Evolutionary conservation across 1,284 basidiomycete genomes (phyloP).

Genomic region (Austroboletus niveus): DNA sequence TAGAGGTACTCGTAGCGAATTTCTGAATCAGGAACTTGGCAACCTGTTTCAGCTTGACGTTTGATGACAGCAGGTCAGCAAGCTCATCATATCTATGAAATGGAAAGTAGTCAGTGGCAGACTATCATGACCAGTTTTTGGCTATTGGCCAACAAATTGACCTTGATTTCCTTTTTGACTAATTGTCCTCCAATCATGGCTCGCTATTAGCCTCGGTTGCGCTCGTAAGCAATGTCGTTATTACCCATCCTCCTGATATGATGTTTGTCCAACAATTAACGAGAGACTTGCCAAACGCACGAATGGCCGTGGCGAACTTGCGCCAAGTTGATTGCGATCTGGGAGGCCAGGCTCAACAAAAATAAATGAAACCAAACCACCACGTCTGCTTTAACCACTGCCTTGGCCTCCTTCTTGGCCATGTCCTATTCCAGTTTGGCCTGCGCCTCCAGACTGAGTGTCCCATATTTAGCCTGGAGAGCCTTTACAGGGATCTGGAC

Average conservation of each 20-base stretch:
- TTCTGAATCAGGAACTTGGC: constrained; percentile 89
- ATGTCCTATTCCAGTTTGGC: constrained; percentile 84
- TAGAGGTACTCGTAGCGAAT: constrained; percentile 90
- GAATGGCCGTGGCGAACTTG: constrained; percentile 85
- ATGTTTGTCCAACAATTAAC: neutral
- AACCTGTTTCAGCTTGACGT: constrained; percentile 88
- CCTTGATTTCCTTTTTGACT: too few relatives aligned
- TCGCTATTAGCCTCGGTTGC: too few relatives aligned
- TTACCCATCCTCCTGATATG: too few relatives aligned
- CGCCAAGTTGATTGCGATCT: constrained; percentile 88
- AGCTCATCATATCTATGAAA: too few relatives aligned
- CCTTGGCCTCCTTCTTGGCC: constrained; percentile 83
- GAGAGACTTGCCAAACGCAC: constrained; percentile 65
- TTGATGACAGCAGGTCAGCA: constrained; percentile 26
- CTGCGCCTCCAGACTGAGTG: constrained; percentile 83
- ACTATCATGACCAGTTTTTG: too few relatives aligned
- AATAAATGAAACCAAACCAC: constrained; percentile 36
- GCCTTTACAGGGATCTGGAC: constrained; percentile 51
- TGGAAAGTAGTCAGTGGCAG: too few relatives aligned
- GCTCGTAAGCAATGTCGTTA: too few relatives aligned
- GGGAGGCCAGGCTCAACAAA: constrained; percentile 44
- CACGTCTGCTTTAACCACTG: constrained; percentile 60
- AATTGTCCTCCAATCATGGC: too few relatives aligned
- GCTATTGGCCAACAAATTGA: too few relatives aligned
- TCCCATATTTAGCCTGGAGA: constrained; percentile 79